Percentiles rank a stretch among this genome's conserved stretches.
Evolutionary conservation across 2,329 filamentous ascomycete genomes (phyloP).

Genomic region (Verticillium tricorpus): DNA sequence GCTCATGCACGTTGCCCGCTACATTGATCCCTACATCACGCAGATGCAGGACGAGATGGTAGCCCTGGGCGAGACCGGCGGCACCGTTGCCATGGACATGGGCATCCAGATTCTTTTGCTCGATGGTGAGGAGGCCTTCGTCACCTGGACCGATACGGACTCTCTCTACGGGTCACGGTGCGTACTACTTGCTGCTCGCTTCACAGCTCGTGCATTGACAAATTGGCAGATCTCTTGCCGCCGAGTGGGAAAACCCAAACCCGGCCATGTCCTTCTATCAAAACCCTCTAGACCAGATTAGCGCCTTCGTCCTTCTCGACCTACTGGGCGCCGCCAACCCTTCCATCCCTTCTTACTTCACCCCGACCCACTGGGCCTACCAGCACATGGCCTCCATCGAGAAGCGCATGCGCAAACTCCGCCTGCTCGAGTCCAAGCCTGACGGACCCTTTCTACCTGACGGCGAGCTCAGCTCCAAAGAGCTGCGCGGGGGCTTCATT

Average conservation of each 20-base stretch:
- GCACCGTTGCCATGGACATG: conserved; percentile 58
- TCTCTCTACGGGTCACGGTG: conserved; percentile 73
- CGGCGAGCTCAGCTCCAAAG: conserved; percentile 33
- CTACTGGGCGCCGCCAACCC: conserved; percentile 61
- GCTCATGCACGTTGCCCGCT: conserved; percentile 70
- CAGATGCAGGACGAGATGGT: conserved; percentile 70
- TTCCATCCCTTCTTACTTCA: conserved; percentile 65
- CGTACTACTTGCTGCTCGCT: conserved; percentile 10
- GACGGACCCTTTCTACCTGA: conserved; percentile 52
- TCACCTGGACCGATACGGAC: conserved; percentile 66
- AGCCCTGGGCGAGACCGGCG: conserved; percentile 43
- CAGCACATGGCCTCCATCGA: conserved; percentile 61
- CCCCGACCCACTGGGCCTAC: conserved; percentile 81
- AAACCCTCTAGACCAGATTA: conserved; percentile 67
- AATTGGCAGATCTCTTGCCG: conserved; percentile 54
- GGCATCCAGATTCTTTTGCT: conserved; percentile 77
- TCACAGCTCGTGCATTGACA: neutral
- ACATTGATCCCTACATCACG: conserved; percentile 66
- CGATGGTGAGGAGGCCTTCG: conserved; percentile 80
- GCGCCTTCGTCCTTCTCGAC: conserved; percentile 71
- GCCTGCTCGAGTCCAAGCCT: conserved; percentile 40
- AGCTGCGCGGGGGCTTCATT: conserved; percentile 36
- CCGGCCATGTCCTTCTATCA: conserved; percentile 65
- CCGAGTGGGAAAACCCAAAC: conserved; percentile 66
- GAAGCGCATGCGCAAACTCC: conserved; percentile 54